Base-by-base conservation (phyloP, 176 grass and related monocot species). In the Aegilops sharonensis region DNA sequence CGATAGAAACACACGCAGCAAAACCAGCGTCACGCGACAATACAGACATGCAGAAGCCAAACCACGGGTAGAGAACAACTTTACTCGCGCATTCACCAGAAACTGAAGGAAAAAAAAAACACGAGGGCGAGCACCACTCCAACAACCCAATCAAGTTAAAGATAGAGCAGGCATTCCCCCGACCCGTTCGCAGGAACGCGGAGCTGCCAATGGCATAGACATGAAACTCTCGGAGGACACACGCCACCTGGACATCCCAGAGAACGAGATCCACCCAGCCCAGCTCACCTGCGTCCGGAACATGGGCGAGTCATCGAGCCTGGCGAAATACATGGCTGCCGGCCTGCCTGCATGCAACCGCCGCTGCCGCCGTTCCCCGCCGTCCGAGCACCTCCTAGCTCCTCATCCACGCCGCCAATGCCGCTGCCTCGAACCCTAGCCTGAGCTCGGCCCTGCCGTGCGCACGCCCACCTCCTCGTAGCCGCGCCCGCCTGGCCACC, bases 241-340 rank as follows among this genome's bases (percentile, higher is more conserved):
- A 7, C 15, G 39, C 6, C 70, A 34, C 23, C 64, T n/a, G 36
- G 37, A 27, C 48, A n/a, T 4, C 23, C 60, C 29, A 67, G 47
- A 62, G 59, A 23, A 39, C n/a, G 71, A 73, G 68, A 95, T 85
- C 88, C 85, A n/a, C 23, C 48, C 42, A 17, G 48, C 23, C 47
- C 42, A 12, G 48, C 84, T 87, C 81, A 95, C 93, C 93, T 95
- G 88, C 70, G 91, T 95, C 63, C 93, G 86, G 68, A 95, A 88
- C 93, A 95, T 95, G 61, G 93, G 93, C 42, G 93, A 95, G 85
- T 95, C 93, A 74, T 95, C 88, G 74, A 95, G 87, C 86, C 80
- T 95, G 83, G 85, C 30, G 85, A 95, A 91, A 90, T 87, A 84
- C 97, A 99, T 99, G 72, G 89, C 70, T 87, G 81, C 83, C 75